Evolutionary conservation across 176 grass and related monocot genomes (phyloP), one percentile per base, ranked within the genome.

Genomic region (Carex cristatella): DNA sequence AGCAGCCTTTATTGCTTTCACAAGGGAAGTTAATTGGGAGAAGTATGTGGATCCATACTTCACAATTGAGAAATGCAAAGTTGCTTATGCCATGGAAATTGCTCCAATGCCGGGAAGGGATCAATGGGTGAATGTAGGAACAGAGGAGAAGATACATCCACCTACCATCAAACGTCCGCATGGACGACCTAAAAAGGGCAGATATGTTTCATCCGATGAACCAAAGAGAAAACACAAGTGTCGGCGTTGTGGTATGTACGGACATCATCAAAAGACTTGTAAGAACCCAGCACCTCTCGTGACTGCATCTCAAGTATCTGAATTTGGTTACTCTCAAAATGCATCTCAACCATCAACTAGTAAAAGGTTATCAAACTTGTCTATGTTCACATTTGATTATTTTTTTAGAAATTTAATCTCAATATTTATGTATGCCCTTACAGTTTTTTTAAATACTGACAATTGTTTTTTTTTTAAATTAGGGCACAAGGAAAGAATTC

Each of bases 11-110:
- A 69, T 70, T 51, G 46, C 32, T 14, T 66, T 6, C 28, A 51
- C 65, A 44, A 68, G 81, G 12, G 57, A 66, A 70, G 19, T 28
- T 68, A n/a, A 84, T 6, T 84, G 81, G 81, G 23, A 65, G 11
- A 68, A 84, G 0, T 69, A 83, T 67, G 81, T 83, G 19, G 57
- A 69, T 66, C 5, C 28, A 9, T 51, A 51, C 3, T 84, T 69
- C 60, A 66, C 59, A 46, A 67, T 84, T 5, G 54, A 63, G 8
- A 84, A 46, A 19, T 69, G 69, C n/a, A 84, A 19, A 68, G 10
- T 4, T 3, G 9, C 81, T 68, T 84, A 84, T 48, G 56, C 37
- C 23, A 28, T 18, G 4, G 10, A 46, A 70, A 67, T 84, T 66
- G 81, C 61, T 35, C 62, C 37, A 11, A 51, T 84, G 5, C 62